phyloP scores from a whole-genome alignment of 2,329 filamentous ascomycete species.

The Gaeumannomyces sp. region DNA sequence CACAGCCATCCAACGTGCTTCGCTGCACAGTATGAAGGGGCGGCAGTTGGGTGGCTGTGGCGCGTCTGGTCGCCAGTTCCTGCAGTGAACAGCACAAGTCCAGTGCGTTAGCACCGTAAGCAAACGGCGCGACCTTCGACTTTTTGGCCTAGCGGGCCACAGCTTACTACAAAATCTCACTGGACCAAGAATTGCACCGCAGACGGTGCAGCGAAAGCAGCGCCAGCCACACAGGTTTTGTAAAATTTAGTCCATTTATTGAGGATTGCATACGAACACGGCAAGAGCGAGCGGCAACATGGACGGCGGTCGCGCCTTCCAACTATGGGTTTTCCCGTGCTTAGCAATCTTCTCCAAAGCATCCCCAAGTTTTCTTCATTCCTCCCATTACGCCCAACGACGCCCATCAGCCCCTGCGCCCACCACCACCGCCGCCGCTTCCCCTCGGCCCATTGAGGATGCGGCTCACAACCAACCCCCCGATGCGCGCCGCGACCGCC shows the following conservation, averaged over 20 bases:
- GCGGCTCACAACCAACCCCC: background rate
- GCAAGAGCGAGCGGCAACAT: background rate
- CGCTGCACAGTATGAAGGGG: too few species aligned
- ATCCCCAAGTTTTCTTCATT: background rate
- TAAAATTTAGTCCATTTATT: background rate
- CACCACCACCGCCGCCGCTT: background rate
- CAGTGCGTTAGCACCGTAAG: background rate
- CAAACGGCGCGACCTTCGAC: too few species aligned
- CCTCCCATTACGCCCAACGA: background rate
- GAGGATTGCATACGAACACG: too few species aligned
- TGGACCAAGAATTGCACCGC: too few species aligned
- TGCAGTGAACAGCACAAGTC: too few species aligned
- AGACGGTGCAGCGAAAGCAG: too few species aligned
- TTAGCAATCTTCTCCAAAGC: too few species aligned
- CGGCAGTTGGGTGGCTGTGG: background rate
- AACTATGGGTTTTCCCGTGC: too few species aligned
- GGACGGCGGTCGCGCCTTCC: too few species aligned
- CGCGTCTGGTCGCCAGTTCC: too few species aligned
- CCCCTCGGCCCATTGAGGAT: background rate
- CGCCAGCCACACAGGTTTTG: background rate
- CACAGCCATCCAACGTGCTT: too few species aligned
- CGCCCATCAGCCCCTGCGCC: background rate
- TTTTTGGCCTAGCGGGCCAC: too few species aligned
- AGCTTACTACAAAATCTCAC: background rate
- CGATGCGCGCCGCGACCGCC: background rate